Evolutionary conservation across 805 yeast genomes (phyloP).

Genomic region (Soucietia sequanensis): DNA sequence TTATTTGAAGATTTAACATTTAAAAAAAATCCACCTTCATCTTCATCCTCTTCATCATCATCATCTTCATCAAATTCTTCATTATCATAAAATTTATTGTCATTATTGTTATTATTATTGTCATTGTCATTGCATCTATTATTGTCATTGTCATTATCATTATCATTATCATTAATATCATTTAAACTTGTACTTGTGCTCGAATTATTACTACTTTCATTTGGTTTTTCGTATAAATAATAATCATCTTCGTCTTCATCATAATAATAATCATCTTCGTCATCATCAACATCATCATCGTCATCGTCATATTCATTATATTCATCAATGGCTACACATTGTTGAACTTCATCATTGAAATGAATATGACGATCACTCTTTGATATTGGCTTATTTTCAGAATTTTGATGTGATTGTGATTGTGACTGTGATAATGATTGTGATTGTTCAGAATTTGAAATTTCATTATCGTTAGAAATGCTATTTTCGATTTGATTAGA

Average conservation of each 20-base stretch:
- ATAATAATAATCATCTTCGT: slow-evolving; percentile 18
- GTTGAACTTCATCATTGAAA: slow-evolving; percentile 92
- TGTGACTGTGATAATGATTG: too few relatives aligned
- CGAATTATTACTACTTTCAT: slow-evolving; percentile 28
- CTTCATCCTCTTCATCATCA: slow-evolving; percentile 51
- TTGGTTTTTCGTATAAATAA: slow-evolving; percentile 7
- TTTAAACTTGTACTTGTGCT: slow-evolving; percentile 23
- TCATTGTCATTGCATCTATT: slow-evolving; percentile 17
- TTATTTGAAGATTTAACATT: slow-evolving; percentile 46
- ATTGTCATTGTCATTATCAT: slow-evolving; percentile 31
- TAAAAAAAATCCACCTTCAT: slow-evolving; percentile 68
- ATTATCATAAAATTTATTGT: slow-evolving; percentile 15
- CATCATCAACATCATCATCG: slow-evolving; percentile 37
- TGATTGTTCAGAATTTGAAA: too few relatives aligned
- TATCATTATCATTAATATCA: slow-evolving; percentile 31
- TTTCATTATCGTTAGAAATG: background rate
- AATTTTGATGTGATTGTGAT: too few relatives aligned
- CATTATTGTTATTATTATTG: slow-evolving; percentile 12
- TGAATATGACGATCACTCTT: slow-evolving; percentile 71
- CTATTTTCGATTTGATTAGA: background rate
- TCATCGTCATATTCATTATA: slow-evolving; percentile 25
- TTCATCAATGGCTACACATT: slow-evolving; percentile 74
- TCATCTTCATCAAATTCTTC: slow-evolving; percentile 25
- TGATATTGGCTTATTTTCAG: slow-evolving; percentile 1
- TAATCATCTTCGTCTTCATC: slow-evolving; percentile 17